A percentile compares a stretch with the other conserved stretches of the same genome.
Conservation (phyloP, 129 eudicot species). For the Chrysanthemum makinoi region DNA sequence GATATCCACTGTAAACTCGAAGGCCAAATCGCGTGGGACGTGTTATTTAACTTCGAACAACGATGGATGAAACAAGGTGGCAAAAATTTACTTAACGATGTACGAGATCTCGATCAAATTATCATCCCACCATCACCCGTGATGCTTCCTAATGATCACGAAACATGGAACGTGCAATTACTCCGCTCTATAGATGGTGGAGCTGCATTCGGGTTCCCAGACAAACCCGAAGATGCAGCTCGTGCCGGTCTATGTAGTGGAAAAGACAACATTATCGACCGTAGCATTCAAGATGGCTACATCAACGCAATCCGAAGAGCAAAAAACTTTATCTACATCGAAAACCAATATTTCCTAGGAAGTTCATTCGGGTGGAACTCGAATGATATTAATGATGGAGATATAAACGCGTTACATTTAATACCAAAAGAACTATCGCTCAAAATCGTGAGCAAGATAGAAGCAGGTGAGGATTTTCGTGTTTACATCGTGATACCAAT, state of each 20-base stretch:
- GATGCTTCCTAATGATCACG: conserved; percentile 50
- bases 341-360: conserved; percentile 80
- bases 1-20: conserved; percentile 74
- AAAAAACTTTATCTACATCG: conserved; percentile 70
- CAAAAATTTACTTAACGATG: conserved; percentile 43
- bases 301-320: conserved; percentile 86
- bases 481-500: conserved; percentile 76
- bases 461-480: conserved; percentile 64
- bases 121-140: conserved; percentile 72
- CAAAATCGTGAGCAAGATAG: conserved; percentile 76
- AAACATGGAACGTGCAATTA: conserved; percentile 75
- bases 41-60: conserved; percentile 72
- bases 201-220: conserved; percentile 83
- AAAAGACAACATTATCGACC: conserved; percentile 70
- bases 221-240: conserved; percentile 69
- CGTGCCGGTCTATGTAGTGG: conserved; percentile 62
- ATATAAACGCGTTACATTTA: conserved; percentile 59
- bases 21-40: conserved; percentile 89
- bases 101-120: conserved; percentile 42
- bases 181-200: conserved; percentile 86
- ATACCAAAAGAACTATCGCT: conserved; percentile 73
- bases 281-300: conserved; percentile 82
- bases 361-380: conserved; percentile 77
- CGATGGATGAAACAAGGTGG: conserved; percentile 82
- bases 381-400: conserved; percentile 53